Evolutionary conservation across 768 basidiomycete genomes (phyloP).

Genomic region (Russula virescens): DNA sequence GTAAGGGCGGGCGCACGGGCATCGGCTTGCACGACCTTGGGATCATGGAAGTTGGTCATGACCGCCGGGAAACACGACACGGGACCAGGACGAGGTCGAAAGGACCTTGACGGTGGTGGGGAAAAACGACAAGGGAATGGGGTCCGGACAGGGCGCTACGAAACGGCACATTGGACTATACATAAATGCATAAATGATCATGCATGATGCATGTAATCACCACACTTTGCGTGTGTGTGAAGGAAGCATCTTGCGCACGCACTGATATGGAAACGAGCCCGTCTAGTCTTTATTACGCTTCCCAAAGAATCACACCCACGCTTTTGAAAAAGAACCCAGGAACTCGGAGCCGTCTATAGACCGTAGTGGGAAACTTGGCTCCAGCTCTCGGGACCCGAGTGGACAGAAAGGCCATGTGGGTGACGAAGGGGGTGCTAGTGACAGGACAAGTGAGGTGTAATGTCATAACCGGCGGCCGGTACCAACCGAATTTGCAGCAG

Average conservation of each 20-base stretch:
- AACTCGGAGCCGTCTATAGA: neutral
- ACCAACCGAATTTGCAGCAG: too few species aligned
- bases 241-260: neutral
- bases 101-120: neutral
- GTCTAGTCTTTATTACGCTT: neutral
- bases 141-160: neutral
- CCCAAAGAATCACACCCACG: neutral
- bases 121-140: neutral
- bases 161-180: neutral
- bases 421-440: too few species aligned
- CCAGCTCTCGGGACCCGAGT: neutral
- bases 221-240: neutral
- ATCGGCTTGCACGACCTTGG: constrained; percentile 2
- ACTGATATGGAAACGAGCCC: neutral
- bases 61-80: neutral
- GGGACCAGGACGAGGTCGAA: neutral
- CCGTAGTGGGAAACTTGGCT: neutral
- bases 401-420: too few species aligned
- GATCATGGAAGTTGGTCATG: constrained; percentile 20
- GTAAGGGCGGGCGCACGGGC: neutral
- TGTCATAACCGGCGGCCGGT: too few species aligned
- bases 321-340: too few species aligned
- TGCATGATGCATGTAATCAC: neutral
- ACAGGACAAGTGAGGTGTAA: too few species aligned
- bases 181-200: constrained; percentile 2